These are phyloP conservation scores for Globisporangium rhizosaccharum DNA, from an alignment of 352 stramenopile species.

Conservation along the genomic window DNA sequence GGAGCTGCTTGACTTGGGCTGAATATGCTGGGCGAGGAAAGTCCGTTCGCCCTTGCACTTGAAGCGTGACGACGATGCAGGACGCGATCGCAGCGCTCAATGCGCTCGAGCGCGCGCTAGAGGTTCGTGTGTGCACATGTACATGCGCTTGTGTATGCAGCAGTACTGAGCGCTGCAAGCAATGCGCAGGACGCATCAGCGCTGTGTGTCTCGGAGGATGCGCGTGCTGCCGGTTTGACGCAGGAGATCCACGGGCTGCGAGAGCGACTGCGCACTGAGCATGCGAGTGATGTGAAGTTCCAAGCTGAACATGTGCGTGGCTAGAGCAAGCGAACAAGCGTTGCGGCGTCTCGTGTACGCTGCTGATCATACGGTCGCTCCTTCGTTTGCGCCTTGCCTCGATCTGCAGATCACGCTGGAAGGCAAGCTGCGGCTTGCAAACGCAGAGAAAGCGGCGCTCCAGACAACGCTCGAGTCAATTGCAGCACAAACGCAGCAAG, in stretches of 20 bases:
- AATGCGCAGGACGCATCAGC: slow-evolving; percentile 8
- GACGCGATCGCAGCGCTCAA: slow-evolving; percentile 23
- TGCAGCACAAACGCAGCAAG: not conserved
- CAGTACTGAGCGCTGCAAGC: not conserved
- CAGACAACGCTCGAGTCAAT: not conserved
- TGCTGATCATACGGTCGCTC: not conserved
- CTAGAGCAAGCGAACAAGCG: too few species aligned
- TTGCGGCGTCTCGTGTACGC: not conserved
- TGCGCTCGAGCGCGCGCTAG: slow-evolving; percentile 25
- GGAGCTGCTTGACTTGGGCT: too few species aligned
- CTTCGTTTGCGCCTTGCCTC: too few species aligned
- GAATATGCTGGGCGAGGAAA: not conserved
- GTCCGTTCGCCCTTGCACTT: slow-evolving; percentile 20
- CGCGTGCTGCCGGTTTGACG: not conserved
- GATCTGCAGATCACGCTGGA: slow-evolving; percentile 1
- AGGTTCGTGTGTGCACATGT: slow-evolving; percentile 14
- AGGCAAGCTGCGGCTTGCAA: slow-evolving; percentile 2
- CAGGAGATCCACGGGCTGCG: slow-evolving; percentile 15
- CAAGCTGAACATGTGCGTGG: not conserved
- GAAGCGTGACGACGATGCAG: slow-evolving; percentile 14
- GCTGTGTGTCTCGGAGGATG: slow-evolving; percentile 10
- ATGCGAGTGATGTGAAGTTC: not conserved
- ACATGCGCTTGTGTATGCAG: not conserved
- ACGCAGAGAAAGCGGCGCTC: not conserved
- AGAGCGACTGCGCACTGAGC: slow-evolving; percentile 7